These are phyloP conservation scores for Clonostachys chloroleuca DNA, from an alignment of 2,329 filamentous ascomycete genomes.

Conservation along the genomic window DNA sequence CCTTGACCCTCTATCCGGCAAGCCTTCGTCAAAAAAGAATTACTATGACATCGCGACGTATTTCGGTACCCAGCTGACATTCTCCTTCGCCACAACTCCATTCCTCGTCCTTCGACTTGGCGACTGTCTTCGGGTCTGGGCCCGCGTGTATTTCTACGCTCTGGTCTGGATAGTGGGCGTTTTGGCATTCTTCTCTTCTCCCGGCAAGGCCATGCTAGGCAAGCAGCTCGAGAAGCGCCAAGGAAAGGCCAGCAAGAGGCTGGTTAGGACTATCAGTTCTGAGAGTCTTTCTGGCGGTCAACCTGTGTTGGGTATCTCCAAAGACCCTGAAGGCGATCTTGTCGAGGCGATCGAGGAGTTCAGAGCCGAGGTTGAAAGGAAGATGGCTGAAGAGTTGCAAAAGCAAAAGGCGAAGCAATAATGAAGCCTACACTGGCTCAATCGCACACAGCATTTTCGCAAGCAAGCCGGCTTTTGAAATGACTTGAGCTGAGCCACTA, in stretches of 20 bases:
- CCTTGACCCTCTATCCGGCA: slow-evolving; percentile 69
- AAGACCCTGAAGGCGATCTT: slow-evolving; percentile 70
- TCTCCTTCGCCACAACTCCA: slow-evolving; percentile 78
- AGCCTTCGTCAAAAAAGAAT: slow-evolving; percentile 66
- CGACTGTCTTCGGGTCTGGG: slow-evolving; percentile 72
- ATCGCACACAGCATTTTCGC: not conserved
- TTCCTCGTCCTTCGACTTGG: slow-evolving; percentile 78
- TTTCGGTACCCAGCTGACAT: slow-evolving; percentile 73
- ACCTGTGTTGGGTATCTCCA: slow-evolving; percentile 73
- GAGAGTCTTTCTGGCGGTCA: slow-evolving; percentile 52
- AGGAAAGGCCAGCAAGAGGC: slow-evolving; percentile 34
- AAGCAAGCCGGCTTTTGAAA: too few relatives aligned
- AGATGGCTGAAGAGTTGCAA: slow-evolving; percentile 51
- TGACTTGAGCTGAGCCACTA: too few relatives aligned
- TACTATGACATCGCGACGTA: slow-evolving; percentile 83
- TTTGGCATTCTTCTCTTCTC: slow-evolving; percentile 75
- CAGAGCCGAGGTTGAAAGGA: slow-evolving; percentile 38
- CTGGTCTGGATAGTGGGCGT: slow-evolving; percentile 61
- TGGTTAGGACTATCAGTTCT: slow-evolving; percentile 47
- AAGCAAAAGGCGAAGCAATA: slow-evolving; percentile 16
- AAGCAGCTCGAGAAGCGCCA: slow-evolving; percentile 55
- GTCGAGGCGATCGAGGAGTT: slow-evolving; percentile 77
- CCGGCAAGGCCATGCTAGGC: slow-evolving; percentile 60
- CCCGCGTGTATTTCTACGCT: slow-evolving; percentile 83
- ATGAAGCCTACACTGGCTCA: not conserved